Conservation (phyloP, 495 filamentous ascomycete species). For the Rhypophila decipiens region DNA sequence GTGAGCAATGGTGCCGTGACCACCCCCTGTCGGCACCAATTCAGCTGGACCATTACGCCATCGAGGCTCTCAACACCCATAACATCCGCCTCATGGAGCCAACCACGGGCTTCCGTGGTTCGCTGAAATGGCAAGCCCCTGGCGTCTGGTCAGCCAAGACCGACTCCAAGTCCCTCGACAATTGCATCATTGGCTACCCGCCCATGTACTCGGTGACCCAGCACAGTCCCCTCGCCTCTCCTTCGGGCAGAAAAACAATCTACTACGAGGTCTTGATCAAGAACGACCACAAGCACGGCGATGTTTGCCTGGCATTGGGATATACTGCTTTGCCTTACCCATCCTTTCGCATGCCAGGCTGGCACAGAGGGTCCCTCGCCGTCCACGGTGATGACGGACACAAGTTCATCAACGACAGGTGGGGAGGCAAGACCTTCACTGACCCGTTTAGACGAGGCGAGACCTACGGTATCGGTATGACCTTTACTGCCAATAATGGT, state of each 20-base stretch:
- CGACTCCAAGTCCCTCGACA: slow-evolving; percentile 34
- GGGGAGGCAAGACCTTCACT: slow-evolving; percentile 72
- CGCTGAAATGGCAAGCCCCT: slow-evolving; percentile 21
- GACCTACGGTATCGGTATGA: slow-evolving; percentile 59
- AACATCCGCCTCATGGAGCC: slow-evolving; percentile 32
- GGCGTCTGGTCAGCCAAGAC: slow-evolving; percentile 42
- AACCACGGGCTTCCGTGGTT: slow-evolving; percentile 21
- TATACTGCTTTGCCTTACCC: slow-evolving; percentile 80
- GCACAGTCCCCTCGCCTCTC: slow-evolving; percentile 55
- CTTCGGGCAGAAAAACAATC: slow-evolving; percentile 47
- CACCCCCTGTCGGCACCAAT: slow-evolving; percentile 59
- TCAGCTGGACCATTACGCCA: slow-evolving; percentile 37
- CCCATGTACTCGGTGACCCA: slow-evolving; percentile 67
- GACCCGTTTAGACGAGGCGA: slow-evolving; percentile 40
- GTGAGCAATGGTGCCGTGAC: slow-evolving; percentile 59
- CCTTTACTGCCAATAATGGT: slow-evolving; percentile 39
- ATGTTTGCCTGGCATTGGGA: slow-evolving; percentile 67
- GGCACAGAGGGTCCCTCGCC: slow-evolving; percentile 79
- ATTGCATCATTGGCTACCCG: slow-evolving; percentile 56
- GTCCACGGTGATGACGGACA: slow-evolving; percentile 90
- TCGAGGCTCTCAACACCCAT: slow-evolving; percentile 22
- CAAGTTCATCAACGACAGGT: slow-evolving; percentile 78
- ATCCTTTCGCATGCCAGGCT: slow-evolving; percentile 79
- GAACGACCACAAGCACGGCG: slow-evolving; percentile 29
- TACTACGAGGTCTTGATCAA: slow-evolving; percentile 73